A percentile compares a stretch with the other conserved stretches of the same genome.
Evolutionary conservation across 208 protist species (phyloP).

Genomic region (Sergeia podlipaevii): DNA sequence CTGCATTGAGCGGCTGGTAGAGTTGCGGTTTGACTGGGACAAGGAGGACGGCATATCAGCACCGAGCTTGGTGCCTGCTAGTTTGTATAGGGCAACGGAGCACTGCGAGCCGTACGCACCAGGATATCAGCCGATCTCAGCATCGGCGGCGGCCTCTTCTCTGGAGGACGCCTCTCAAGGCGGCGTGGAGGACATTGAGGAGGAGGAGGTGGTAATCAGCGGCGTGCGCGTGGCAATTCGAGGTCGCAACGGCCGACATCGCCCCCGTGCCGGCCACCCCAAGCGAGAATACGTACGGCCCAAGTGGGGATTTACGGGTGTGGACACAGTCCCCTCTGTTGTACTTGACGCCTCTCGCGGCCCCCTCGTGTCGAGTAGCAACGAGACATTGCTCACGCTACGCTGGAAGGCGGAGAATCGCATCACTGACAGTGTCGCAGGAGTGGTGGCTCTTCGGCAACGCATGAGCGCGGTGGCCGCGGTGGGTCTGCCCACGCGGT

Average conservation of each 20-base stretch:
- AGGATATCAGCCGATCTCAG: conserved; percentile 1
- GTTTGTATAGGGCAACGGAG: conserved; percentile 33
- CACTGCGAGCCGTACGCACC: conserved; percentile 62
- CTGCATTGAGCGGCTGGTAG: conserved; percentile 51
- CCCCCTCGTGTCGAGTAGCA: conserved; percentile 56
- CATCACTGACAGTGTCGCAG: conserved; percentile 40
- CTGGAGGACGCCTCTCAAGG: not conserved
- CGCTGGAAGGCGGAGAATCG: conserved; percentile 79
- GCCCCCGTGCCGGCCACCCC: conserved; percentile 19
- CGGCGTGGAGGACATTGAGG: not conserved
- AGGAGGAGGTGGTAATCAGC: conserved; percentile 10
- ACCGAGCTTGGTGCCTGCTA: conserved; percentile 50
- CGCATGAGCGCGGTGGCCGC: conserved; percentile 26
- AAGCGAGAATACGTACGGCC: conserved; percentile 26
- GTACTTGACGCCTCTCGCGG: conserved; percentile 69
- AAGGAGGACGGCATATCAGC: conserved; percentile 65
- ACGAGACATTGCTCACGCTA: conserved; percentile 38
- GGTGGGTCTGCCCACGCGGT: conserved; percentile 56
- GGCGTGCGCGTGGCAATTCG: conserved; percentile 7
- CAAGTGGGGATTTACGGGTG: conserved; percentile 56
- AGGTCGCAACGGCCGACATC: conserved; percentile 5
- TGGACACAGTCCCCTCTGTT: conserved; percentile 65
- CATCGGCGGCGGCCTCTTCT: not conserved
- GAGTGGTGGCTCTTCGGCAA: conserved; percentile 49
- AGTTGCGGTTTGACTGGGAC: conserved; percentile 84